Evolutionary conservation across 768 basidiomycete species (phyloP).

Genomic region (Lentinula boryana): DNA sequence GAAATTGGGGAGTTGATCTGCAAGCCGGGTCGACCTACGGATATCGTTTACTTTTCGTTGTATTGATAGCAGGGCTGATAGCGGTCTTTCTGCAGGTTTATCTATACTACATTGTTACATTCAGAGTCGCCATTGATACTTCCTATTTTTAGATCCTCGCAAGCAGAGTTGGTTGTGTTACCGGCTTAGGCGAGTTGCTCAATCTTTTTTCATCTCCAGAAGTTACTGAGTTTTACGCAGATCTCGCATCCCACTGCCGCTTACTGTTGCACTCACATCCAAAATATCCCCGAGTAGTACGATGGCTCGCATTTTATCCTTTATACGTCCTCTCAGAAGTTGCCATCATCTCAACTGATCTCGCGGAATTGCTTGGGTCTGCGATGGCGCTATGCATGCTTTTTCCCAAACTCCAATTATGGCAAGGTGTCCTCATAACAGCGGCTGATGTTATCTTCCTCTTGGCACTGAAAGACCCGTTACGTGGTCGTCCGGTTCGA

Average conservation of each 20-base stretch:
- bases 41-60: conserved; percentile 80
- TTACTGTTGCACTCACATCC: conserved; percentile 60
- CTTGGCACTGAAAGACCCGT: conserved; percentile 65
- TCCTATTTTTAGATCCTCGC: conserved; percentile 53
- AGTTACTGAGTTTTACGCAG: conserved; percentile 14
- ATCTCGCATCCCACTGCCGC: conserved; percentile 49
- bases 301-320: conserved; percentile 60
- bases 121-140: neutral
- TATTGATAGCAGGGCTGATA: conserved; percentile 76
- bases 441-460: conserved; percentile 64
- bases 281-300: conserved; percentile 46
- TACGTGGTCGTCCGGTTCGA: conserved; percentile 59
- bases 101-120: neutral
- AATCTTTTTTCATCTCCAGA: conserved; percentile 7
- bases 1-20: conserved; percentile 89
- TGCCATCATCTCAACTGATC: conserved; percentile 71
- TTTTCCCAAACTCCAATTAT: conserved; percentile 62
- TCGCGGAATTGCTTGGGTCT: conserved; percentile 77
- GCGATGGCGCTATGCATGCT: conserved; percentile 78
- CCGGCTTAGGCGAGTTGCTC: conserved; percentile 56
- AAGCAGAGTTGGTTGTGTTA: conserved; percentile 76
- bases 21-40: conserved; percentile 84
- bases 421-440: conserved; percentile 67
- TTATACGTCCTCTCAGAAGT: conserved; percentile 61
- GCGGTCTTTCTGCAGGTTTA: conserved; percentile 80